Evolutionary conservation across 768 basidiomycete genomes (phyloP).

Genomic region (Obba rivulosa): DNA sequence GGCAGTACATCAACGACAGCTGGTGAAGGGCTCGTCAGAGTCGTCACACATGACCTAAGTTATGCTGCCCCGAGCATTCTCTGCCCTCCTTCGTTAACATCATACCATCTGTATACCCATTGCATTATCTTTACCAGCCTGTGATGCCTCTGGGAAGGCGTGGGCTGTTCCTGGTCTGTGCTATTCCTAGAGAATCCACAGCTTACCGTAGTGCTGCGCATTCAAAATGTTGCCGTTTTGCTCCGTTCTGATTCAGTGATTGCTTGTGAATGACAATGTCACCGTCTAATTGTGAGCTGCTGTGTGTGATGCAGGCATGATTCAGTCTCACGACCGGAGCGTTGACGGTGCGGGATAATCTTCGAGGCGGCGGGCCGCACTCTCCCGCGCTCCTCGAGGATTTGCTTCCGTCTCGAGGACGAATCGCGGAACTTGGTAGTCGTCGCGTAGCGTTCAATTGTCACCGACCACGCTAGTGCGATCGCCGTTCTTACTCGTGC

Average conservation of each 20-base stretch:
- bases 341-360: no score
- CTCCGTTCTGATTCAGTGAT: background rate
- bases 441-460: no score
- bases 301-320: background rate
- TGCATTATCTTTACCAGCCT: slow-evolving; percentile 2
- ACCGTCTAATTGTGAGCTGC: background rate
- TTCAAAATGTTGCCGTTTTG: slow-evolving; percentile 3
- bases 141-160: slow-evolving; percentile 14
- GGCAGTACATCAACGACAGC: slow-evolving; percentile 36
- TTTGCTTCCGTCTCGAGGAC: no score
- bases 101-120: slow-evolving; percentile 1
- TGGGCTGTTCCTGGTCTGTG: slow-evolving; percentile 5
- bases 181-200: slow-evolving; percentile 2
- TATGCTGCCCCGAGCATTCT: no score
- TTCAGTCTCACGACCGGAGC: no score
- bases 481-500: no score
- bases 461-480: no score
- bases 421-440: no score
- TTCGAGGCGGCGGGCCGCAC: no score
- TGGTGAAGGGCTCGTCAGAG: background rate
- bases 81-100: background rate
- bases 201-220: slow-evolving; percentile 13
- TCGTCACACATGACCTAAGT: no score
- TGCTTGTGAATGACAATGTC: no score
- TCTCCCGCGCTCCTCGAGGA: no score